Evolutionary conservation across 2,329 filamentous ascomycete species (phyloP), one percentile per base, ranked within the genome.

Genomic region (Botrytis fragariae): DNA sequence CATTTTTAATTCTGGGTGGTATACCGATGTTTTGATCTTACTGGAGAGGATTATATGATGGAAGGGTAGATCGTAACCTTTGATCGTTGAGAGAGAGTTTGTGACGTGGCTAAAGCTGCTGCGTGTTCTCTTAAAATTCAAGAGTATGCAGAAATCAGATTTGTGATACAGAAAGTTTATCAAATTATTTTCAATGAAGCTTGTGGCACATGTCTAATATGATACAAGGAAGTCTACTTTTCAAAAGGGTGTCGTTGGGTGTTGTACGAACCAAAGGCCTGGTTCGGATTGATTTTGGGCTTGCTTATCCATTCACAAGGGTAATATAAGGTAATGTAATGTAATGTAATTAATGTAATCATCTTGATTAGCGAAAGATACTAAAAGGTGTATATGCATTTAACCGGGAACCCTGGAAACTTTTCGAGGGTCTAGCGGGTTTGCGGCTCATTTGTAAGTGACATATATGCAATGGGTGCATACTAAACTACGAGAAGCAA

Each of bases 51-150:
- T 59, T 39, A 35, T n/a, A 48, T 69, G 51, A 59, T 60, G 48
- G 42, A 32, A 29, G 35, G 42, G 71, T 20, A 68, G 71, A 72
- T 68, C 71, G 37, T 69, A 48, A 35, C 59, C 42, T 60, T 68
- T 37, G 32, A 69, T 29, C 42, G 37, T 35, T 44, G 22, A 61
- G 22, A 72, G 35, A 4, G 39, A 42, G 65, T 54, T 29, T 32
- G 69, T 72, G 71, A 72, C 71, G 71, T 72, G 71, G 63, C 71
- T 72, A 72, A n/a, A 69, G 54, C 48, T 69, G 71, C 71, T 39
- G 63, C 63, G 69, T 69, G 32, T 72, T 57, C 14, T 57, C 48
- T 29, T 57, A 69, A 62, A 54, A 60, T 18, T 22, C 25, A 45
- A 39, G 10, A 45, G 42, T 18, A 14, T 70, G 68, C 42, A 45